Evolutionary conservation across 441 rosid species (phyloP).

Genomic region (Mallotus repandus): DNA sequence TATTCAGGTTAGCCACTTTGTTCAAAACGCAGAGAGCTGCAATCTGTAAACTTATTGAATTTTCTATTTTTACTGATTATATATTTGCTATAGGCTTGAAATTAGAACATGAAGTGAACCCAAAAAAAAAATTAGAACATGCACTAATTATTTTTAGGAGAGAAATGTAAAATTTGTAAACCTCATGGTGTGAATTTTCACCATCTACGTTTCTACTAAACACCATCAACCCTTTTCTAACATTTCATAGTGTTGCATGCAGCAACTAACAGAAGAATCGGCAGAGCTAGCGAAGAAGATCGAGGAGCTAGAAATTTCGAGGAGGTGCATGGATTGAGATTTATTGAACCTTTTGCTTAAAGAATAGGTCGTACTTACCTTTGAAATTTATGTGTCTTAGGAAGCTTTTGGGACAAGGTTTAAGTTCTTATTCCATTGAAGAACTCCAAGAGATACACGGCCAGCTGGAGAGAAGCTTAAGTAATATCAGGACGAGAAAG

Average conservation of each 20-base stretch:
- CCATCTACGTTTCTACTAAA: too few species aligned
- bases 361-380: not conserved
- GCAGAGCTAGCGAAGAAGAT: conserved; percentile 41
- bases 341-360: not conserved
- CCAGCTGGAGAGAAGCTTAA: conserved; percentile 59
- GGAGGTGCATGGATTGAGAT: conserved; percentile 38
- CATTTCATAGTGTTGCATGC: conserved; percentile 25
- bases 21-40: not conserved
- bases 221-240: not conserved
- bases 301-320: conserved; percentile 43
- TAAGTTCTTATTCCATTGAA: conserved; percentile 40
- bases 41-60: not conserved
- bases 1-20: conserved; percentile 39
- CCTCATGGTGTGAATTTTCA: too few species aligned
- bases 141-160: too few species aligned
- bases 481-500: conserved; percentile 60
- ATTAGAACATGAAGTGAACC: too few species aligned
- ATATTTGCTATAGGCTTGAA: too few species aligned
- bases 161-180: too few species aligned
- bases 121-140: too few species aligned
- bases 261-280: conserved; percentile 47
- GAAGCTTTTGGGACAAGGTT: conserved; percentile 54
- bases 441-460: conserved; percentile 48
- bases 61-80: too few species aligned
- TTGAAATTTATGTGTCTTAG: conserved; percentile 31